Evolutionary conservation across 345 rosid genomes (phyloP), one percentile per base, ranked within the genome.

Genomic region (Eutrema heterophyllum): DNA sequence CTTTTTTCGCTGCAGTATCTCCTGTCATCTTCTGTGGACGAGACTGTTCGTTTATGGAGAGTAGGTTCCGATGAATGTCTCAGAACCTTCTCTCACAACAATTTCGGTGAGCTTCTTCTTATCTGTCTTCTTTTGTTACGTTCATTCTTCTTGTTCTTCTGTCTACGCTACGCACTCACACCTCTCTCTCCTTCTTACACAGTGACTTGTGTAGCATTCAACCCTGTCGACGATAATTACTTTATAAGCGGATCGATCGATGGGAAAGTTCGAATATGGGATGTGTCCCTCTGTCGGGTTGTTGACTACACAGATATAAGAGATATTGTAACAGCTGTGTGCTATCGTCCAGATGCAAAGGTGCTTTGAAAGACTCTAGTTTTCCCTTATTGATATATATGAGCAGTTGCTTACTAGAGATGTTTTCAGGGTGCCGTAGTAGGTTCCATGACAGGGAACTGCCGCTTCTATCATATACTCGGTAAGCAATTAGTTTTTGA

Each of bases 261-360:
- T 81, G 90, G 90, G 67, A 88, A 84, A 82, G 88, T 89, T 68
- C 89, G 97, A 14, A 85, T 89, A 55, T 91, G 97, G 97, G 85
- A 87, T 79, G 85, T 85, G 67, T 41, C 69, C 29, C 58, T 62
- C 49, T 79, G 86, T 24, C 81, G 56, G 67, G 93, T 91, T 59
- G 86, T 86, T 53, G 88, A 85, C 79, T 89, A 86, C 68, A 75
- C 82, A 1, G 86, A 84, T 64, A 65, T 81, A 41, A 83, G 83
- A 70, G 93, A 89, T 67, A 87, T 87, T 63, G 87, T 91, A 11
- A 85, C 97, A 36, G 93, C 97, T 18, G 85, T 86, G 33, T 77
- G 86, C 58, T 89, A 83, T 65, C 82, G 65, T 55, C 86, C 93
- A 16, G 80, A 81, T 73, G 95, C 86, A 75, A 86, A 86, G 89